Evolutionary conservation across 768 basidiomycete genomes (phyloP).

Genomic region (Panus rudis): DNA sequence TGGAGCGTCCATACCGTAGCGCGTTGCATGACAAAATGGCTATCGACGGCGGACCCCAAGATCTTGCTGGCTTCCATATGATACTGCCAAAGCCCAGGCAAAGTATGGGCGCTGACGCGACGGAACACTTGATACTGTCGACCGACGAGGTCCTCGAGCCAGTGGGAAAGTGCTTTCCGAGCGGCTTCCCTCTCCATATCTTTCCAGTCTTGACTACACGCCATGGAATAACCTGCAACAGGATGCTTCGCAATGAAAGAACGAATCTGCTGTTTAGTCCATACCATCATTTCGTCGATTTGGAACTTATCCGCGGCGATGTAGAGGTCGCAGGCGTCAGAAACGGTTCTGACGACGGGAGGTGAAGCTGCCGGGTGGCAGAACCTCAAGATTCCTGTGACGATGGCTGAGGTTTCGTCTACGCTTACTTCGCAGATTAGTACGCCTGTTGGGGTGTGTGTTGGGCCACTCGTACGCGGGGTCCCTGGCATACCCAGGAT

Average conservation of each 20-base stretch:
- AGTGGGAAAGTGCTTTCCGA: conserved; percentile 17
- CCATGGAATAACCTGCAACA: conserved; percentile 6
- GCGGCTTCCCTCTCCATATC: conserved; percentile 48
- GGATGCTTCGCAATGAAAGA: conserved; percentile 3
- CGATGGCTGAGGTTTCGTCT: background rate
- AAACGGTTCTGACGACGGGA: background rate
- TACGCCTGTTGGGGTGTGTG: conserved; percentile 4
- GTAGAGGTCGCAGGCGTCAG: background rate
- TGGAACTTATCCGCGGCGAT: conserved; percentile 8
- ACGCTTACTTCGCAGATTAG: conserved; percentile 10
- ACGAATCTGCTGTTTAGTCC: background rate
- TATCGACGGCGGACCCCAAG: too few relatives aligned
- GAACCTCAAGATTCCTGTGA: conserved; percentile 5
- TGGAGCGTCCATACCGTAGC: too few relatives aligned
- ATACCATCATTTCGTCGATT: conserved; percentile 2
- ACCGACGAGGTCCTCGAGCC: background rate
- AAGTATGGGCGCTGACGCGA: too few relatives aligned
- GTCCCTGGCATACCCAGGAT: conserved; percentile 21
- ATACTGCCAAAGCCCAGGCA: too few relatives aligned
- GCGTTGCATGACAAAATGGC: too few relatives aligned
- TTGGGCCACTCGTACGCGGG: background rate
- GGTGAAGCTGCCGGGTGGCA: conserved; percentile 3
- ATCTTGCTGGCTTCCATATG: too few relatives aligned
- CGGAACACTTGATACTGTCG: too few relatives aligned
- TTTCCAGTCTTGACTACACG: conserved; percentile 47